Evolutionary conservation across 75 land plant species (phyloP).

Genomic region (Picea glauca): DNA sequence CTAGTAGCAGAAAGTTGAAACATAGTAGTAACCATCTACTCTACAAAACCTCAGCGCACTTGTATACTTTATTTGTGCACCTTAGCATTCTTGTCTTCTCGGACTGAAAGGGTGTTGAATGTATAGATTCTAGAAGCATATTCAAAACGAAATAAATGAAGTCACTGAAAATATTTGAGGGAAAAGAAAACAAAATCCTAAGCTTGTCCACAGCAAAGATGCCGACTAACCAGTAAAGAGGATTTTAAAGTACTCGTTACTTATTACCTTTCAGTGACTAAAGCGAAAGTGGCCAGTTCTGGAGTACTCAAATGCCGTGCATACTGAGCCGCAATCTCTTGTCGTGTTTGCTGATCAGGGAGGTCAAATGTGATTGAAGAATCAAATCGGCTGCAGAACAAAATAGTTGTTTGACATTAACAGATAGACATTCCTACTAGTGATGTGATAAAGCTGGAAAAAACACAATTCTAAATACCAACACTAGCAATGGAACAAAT

Average conservation of each 20-base stretch:
- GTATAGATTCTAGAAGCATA: not conserved
- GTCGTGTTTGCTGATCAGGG: slow-evolving; percentile 74
- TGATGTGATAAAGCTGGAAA: not conserved
- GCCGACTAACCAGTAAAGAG: not conserved
- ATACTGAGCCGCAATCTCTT: slow-evolving; percentile 85
- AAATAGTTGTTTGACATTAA: not conserved
- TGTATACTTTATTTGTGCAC: not conserved
- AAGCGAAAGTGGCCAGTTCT: slow-evolving; percentile 64
- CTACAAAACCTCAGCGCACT: not conserved
- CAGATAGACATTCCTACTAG: not conserved
- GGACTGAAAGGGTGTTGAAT: not conserved
- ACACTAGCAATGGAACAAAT: not conserved
- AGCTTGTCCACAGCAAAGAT: not conserved
- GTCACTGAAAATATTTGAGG: not conserved
- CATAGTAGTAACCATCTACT: not conserved
- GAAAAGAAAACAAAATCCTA: not conserved
- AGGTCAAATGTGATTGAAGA: slow-evolving; percentile 74
- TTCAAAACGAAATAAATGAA: not conserved
- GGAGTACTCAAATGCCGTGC: slow-evolving; percentile 71
- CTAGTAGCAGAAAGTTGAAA: not conserved
- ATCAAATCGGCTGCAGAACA: slow-evolving; percentile 79
- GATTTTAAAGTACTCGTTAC: not conserved
- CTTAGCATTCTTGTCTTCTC: not conserved
- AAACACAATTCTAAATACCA: slow-evolving; percentile 2
- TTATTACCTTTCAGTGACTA: slow-evolving; percentile 69